Percentiles rank a stretch among this genome's conserved stretches.
These are phyloP conservation scores for Barbarea vulgaris DNA, from an alignment of 345 rosid genomes.

Conservation along the genomic window DNA sequence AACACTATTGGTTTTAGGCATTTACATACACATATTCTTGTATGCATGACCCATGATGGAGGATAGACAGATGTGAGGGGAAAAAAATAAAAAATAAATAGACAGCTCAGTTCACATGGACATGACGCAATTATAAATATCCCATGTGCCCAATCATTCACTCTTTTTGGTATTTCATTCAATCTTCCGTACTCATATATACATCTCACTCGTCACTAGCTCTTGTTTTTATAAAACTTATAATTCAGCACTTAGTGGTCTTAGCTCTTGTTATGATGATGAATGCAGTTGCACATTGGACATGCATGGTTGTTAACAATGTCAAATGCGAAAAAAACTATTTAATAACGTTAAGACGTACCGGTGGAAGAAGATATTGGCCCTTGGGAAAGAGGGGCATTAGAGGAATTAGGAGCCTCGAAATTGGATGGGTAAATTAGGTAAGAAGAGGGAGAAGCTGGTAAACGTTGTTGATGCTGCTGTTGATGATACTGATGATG, in stretches of 20 bases:
- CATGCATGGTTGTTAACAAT: slow-evolving; percentile 20
- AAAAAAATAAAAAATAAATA: background rate
- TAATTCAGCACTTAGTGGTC: background rate
- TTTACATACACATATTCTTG: slow-evolving; percentile 13
- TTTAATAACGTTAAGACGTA: slow-evolving; percentile 17
- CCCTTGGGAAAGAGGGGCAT: slow-evolving; percentile 31
- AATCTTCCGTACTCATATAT: slow-evolving; percentile 25
- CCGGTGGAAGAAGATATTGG: slow-evolving; percentile 38
- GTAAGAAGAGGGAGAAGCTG: slow-evolving; percentile 41
- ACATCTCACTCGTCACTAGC: background rate
- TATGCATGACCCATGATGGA: slow-evolving; percentile 41
- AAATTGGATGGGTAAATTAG: slow-evolving; percentile 32
- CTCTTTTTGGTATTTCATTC: slow-evolving; percentile 14
- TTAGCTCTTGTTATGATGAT: slow-evolving; percentile 7
- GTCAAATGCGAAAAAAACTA: background rate
- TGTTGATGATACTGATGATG: slow-evolving; percentile 28
- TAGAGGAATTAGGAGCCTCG: slow-evolving; percentile 28
- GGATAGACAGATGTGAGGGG: slow-evolving; percentile 33
- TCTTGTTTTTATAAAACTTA: background rate
- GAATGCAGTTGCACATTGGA: slow-evolving; percentile 13
- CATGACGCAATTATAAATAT: slow-evolving; percentile 29
- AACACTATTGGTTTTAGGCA: slow-evolving; percentile 37
- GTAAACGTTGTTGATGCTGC: slow-evolving; percentile 29
- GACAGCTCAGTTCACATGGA: slow-evolving; percentile 46
- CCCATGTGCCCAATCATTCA: slow-evolving; percentile 39